These are phyloP conservation scores for Fusarium nurragi DNA, from an alignment of 2,329 filamentous ascomycete genomes.

Conservation along the genomic window DNA sequence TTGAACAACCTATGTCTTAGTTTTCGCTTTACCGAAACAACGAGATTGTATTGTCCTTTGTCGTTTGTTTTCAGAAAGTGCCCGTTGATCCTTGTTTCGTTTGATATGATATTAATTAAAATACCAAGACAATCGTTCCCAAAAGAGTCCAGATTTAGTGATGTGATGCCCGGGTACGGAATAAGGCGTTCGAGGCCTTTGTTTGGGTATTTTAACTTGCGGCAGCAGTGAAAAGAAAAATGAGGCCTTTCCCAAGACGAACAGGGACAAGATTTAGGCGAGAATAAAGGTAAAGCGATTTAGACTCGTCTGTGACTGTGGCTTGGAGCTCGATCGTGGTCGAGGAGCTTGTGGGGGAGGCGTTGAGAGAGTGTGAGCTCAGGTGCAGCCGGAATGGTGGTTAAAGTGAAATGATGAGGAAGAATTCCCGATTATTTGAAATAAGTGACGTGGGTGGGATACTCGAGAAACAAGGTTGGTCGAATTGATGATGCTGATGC, in stretches of 20 bases:
- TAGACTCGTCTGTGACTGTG: constrained; percentile 8
- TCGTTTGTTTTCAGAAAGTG: constrained; percentile 22
- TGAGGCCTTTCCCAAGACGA: constrained; percentile 27
- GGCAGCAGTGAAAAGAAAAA: constrained; percentile 25
- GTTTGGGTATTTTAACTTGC: not conserved
- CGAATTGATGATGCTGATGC: constrained; percentile 8
- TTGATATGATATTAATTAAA: constrained; percentile 22
- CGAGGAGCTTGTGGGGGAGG: constrained; percentile 24
- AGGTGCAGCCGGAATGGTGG: constrained; percentile 31
- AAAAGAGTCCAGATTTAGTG: constrained; percentile 17
- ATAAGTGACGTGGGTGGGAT: constrained; percentile 20
- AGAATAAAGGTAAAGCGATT: constrained; percentile 6
- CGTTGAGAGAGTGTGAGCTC: constrained; percentile 3
- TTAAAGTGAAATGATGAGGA: constrained; percentile 26
- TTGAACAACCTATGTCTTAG: constrained; percentile 24
- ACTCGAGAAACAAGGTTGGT: not conserved
- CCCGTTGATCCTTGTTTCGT: constrained; percentile 10
- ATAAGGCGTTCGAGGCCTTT: constrained; percentile 36
- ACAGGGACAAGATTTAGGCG: constrained; percentile 3
- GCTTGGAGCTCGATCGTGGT: constrained; percentile 19
- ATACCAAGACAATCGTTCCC: constrained; percentile 11
- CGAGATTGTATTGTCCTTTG: constrained; percentile 20
- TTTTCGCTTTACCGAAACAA: constrained; percentile 22
- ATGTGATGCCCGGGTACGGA: constrained; percentile 7
- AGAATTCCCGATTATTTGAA: constrained; percentile 4